Percentiles rank a stretch among this genome's conserved stretches.
These are phyloP conservation scores for Cyberlindnera samutprakarnensis DNA, from an alignment of 805 yeast genomes.

Conservation along the genomic window DNA sequence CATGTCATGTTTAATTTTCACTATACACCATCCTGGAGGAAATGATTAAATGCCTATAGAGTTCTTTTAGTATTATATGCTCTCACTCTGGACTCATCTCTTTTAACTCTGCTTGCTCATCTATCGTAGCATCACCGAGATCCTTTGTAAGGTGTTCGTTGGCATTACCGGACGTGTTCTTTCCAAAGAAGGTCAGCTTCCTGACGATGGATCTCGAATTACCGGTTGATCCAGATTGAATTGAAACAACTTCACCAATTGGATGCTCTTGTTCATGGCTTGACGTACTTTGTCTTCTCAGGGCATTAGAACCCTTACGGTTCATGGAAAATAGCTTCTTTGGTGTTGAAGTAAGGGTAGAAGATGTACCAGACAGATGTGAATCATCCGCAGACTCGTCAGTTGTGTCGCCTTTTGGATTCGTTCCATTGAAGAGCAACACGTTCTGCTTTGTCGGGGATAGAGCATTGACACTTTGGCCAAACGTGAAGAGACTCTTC, in stretches of 20 bases:
- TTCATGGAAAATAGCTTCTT: slow-evolving; percentile 16
- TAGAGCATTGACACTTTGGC: slow-evolving; percentile 14
- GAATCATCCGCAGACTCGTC: slow-evolving; percentile 17
- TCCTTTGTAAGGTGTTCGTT: slow-evolving; percentile 2
- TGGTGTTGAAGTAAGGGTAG: slow-evolving; percentile 4
- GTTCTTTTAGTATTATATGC: slow-evolving; percentile 3
- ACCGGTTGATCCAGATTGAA: slow-evolving; percentile 11
- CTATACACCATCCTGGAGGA: no score
- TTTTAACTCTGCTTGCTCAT: slow-evolving; percentile 16
- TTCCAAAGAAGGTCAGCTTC: slow-evolving; percentile 20
- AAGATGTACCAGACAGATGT: no score
- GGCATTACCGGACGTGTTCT: no score
- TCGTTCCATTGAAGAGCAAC: slow-evolving; percentile 4
- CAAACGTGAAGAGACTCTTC: slow-evolving; percentile 29
- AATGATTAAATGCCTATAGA: no score
- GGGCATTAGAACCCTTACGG: slow-evolving; percentile 11
- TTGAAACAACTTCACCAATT: slow-evolving; percentile 1
- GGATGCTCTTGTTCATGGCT: slow-evolving; percentile 8
- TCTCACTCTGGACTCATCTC: background rate
- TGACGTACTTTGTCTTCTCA: slow-evolving; percentile 17
- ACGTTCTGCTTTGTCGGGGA: slow-evolving; percentile 14
- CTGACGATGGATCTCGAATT: slow-evolving; percentile 16
- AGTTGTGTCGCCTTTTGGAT: slow-evolving; percentile 9
- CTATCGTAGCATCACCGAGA: slow-evolving; percentile 10
- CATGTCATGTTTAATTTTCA: no score